phyloP scores from a whole-genome alignment of 2,329 filamentous ascomycete genomes.

The Claviceps sp. region DNA sequence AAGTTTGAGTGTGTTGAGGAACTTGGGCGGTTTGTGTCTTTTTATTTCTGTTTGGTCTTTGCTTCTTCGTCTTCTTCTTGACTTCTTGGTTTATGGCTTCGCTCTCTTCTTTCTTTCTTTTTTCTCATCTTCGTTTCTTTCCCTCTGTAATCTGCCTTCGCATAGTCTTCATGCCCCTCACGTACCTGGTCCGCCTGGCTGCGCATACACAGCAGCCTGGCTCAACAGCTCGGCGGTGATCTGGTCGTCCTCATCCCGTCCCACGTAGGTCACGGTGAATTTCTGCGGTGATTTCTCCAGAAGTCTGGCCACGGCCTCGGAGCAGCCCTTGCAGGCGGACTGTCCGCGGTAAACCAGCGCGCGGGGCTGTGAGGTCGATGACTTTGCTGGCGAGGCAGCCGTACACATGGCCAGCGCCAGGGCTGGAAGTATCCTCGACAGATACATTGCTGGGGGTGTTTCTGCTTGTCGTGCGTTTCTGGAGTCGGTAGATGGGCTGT shows the following conservation, averaged over 20 bases:
- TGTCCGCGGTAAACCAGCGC: slow-evolving; percentile 12
- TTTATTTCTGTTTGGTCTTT: too few relatives aligned
- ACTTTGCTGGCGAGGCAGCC: neutral
- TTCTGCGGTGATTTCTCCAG: slow-evolving; percentile 10
- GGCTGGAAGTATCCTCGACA: neutral
- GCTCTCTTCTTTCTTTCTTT: too few relatives aligned
- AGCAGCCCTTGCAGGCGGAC: slow-evolving; percentile 9
- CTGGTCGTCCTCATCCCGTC: slow-evolving; percentile 8
- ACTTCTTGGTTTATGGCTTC: too few relatives aligned
- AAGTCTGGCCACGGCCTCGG: slow-evolving; percentile 9
- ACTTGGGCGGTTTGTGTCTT: too few relatives aligned
- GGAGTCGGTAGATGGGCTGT: too few relatives aligned
- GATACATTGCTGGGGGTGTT: neutral
- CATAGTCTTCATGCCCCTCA: too few relatives aligned
- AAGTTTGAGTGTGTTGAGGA: too few relatives aligned
- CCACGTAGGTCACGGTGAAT: slow-evolving; percentile 10
- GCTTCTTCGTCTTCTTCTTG: too few relatives aligned
- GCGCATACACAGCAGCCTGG: slow-evolving; percentile 8
- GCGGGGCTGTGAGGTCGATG: neutral
- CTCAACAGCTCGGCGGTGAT: slow-evolving; percentile 6
- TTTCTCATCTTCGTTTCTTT: too few relatives aligned
- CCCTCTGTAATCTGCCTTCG: too few relatives aligned
- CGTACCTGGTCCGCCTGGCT: slow-evolving; percentile 8
- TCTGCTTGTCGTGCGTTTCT: too few relatives aligned
- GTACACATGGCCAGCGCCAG: neutral